phyloP scores from a whole-genome alignment of 371 early-diverging fungal species.

The Neoconidiobolus thromboides region DNA sequence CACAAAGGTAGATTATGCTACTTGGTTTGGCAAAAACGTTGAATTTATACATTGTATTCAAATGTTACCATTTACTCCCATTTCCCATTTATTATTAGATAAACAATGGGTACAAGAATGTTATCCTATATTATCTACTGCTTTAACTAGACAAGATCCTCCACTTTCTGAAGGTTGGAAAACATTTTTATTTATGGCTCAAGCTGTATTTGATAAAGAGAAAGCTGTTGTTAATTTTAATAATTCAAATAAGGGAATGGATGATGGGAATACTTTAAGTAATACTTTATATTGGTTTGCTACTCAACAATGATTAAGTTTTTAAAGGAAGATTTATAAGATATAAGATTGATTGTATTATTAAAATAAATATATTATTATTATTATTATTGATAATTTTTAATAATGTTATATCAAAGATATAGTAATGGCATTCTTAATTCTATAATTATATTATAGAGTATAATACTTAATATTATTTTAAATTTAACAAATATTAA shows the following conservation, averaged over 20 bases:
- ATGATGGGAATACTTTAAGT: constrained; percentile 36
- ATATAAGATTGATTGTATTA: too few species aligned
- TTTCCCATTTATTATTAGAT: constrained; percentile 24
- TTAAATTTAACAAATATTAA: too few species aligned
- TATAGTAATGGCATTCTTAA: too few species aligned
- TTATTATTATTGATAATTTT: too few species aligned
- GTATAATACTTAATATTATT: too few species aligned
- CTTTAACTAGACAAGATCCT: constrained; percentile 4
- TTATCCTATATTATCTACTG: constrained; percentile 13
- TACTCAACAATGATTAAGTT: constrained; percentile 10
- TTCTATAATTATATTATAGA: too few species aligned
- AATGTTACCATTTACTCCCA: constrained; percentile 59
- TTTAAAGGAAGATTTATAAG: too few species aligned
- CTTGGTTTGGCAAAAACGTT: constrained; percentile 9
- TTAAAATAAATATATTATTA: too few species aligned
- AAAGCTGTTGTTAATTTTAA: neutral
- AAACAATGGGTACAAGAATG: constrained; percentile 32
- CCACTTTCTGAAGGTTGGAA: constrained; percentile 24
- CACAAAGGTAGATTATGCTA: constrained; percentile 48
- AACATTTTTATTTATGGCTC: constrained; percentile 30
- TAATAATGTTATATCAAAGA: too few species aligned
- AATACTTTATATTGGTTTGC: constrained; percentile 35
- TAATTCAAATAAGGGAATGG: constrained; percentile 12
- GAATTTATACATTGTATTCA: constrained; percentile 66
- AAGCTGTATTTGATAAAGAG: constrained; percentile 22